phyloP scores from a whole-genome alignment of 1,284 basidiomycete genomes.

The Ustilago xerochloae region DNA sequence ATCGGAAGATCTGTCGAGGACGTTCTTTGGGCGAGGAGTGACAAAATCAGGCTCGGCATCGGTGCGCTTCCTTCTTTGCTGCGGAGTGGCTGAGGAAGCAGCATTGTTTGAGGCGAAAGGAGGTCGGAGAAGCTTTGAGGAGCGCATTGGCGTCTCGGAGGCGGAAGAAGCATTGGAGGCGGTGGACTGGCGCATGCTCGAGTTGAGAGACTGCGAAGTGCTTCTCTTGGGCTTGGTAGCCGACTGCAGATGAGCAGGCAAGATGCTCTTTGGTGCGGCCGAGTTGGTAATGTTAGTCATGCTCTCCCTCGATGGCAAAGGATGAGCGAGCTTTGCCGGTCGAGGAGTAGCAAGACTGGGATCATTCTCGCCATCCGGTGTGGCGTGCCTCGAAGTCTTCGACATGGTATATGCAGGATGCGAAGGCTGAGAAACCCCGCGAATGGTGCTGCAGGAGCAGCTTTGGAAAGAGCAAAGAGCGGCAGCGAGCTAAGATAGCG shows the following conservation, averaged over 20 bases:
- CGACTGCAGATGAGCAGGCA: slow-evolving; percentile 30
- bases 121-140: slow-evolving; percentile 1
- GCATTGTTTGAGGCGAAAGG: not conserved
- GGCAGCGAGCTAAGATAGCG: not conserved
- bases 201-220: slow-evolving; percentile 5
- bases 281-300: slow-evolving; percentile 50
- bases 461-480: not conserved
- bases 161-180: slow-evolving; percentile 23
- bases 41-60: slow-evolving; percentile 33
- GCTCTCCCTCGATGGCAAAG: slow-evolving; percentile 21
- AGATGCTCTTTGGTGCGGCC: slow-evolving; percentile 30
- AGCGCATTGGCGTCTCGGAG: not conserved
- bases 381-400: slow-evolving; percentile 28
- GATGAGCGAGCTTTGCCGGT: slow-evolving; percentile 11
- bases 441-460: not conserved
- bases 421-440: not conserved
- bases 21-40: slow-evolving; percentile 27
- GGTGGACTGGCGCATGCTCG: slow-evolving; percentile 2
- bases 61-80: slow-evolving; percentile 37
- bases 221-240: slow-evolving; percentile 6
- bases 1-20: slow-evolving; percentile 3
- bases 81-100: slow-evolving; percentile 21
- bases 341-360: slow-evolving; percentile 25
- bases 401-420: slow-evolving; percentile 9
- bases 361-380: slow-evolving; percentile 40